Percentiles rank a stretch among this genome's conserved stretches.
Evolutionary conservation across 176 grass and related monocot species (phyloP).

Genomic region (Hordeum marinum): DNA sequence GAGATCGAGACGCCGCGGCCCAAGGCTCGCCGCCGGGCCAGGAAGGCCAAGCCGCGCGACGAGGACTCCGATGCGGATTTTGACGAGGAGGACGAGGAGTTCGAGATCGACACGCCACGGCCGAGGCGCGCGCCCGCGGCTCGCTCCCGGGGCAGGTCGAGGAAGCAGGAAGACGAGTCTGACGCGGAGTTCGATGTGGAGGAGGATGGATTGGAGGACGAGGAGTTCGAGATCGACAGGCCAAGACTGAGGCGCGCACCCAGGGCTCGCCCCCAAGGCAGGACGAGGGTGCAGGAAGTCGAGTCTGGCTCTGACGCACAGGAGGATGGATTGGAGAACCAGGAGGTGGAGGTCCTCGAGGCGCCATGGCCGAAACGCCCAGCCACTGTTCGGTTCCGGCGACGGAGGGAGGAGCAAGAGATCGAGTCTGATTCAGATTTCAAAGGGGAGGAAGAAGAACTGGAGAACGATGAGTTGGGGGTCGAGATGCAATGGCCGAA

Average conservation of each 20-base stretch:
- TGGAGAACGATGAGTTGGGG: constrained; percentile 19
- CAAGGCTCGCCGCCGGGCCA: neutral
- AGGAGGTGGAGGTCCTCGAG: constrained; percentile 22
- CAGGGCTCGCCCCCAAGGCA: neutral
- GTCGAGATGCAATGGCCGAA: neutral
- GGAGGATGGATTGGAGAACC: neutral
- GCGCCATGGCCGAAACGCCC: neutral
- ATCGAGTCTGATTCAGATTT: neutral
- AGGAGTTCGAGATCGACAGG: neutral
- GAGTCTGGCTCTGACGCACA: neutral
- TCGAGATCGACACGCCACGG: neutral
- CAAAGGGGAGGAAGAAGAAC: neutral
- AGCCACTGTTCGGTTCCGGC: neutral
- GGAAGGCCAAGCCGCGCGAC: neutral
- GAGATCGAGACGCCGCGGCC: neutral
- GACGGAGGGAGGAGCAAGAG: neutral
- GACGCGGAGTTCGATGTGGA: neutral
- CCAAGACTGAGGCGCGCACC: neutral
- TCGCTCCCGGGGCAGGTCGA: neutral
- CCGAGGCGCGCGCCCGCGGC: neutral
- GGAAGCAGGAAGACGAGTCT: neutral
- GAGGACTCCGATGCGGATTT: neutral
- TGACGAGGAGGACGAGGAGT: neutral
- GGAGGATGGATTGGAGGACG: neutral
- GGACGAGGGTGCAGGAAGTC: neutral